Evolutionary conservation across 1,284 basidiomycete species (phyloP).

Genomic region (Apiotrichum brassicae): DNA sequence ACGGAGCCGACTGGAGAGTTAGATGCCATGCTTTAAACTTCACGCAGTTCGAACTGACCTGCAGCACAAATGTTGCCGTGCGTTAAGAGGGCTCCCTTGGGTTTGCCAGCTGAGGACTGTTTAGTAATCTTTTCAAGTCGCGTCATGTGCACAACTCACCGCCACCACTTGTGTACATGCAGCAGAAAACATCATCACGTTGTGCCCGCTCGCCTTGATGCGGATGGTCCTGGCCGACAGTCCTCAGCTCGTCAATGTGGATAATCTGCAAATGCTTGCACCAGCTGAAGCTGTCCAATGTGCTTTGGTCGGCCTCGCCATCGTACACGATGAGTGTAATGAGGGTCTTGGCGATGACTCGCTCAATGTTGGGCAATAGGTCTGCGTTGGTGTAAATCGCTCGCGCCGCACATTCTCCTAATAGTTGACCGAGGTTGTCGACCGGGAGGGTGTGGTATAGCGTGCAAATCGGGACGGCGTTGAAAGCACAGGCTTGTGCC

Average conservation of each 20-base stretch:
- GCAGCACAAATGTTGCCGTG: slow-evolving; percentile 81
- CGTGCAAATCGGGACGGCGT: slow-evolving; percentile 78
- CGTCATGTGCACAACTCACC: too few relatives aligned
- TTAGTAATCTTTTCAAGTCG: too few relatives aligned
- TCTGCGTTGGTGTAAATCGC: slow-evolving; percentile 79
- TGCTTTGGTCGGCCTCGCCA: slow-evolving; percentile 55
- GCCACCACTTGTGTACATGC: slow-evolving; percentile 92
- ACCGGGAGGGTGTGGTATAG: slow-evolving; percentile 95
- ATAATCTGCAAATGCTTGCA: slow-evolving; percentile 54
- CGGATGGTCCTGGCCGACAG: slow-evolving; percentile 56
- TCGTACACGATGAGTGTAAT: slow-evolving; percentile 83
- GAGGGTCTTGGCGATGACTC: slow-evolving; percentile 65
- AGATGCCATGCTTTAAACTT: too few relatives aligned
- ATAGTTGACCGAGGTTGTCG: slow-evolving; percentile 75
- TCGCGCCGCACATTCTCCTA: slow-evolving; percentile 73
- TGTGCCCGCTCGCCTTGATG: slow-evolving; percentile 55
- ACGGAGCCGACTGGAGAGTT: background rate
- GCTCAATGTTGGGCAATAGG: slow-evolving; percentile 64
- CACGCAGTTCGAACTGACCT: too few relatives aligned
- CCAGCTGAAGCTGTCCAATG: slow-evolving; percentile 57
- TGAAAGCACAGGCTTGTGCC: slow-evolving; percentile 69
- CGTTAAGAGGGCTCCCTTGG: slow-evolving; percentile 84
- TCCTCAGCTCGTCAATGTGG: slow-evolving; percentile 63
- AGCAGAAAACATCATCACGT: slow-evolving; percentile 66
- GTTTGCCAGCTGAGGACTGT: slow-evolving; percentile 61